Conservation (phyloP, 192 early-diverging fungal genomes). For the Coemansia asiatica region DNA sequence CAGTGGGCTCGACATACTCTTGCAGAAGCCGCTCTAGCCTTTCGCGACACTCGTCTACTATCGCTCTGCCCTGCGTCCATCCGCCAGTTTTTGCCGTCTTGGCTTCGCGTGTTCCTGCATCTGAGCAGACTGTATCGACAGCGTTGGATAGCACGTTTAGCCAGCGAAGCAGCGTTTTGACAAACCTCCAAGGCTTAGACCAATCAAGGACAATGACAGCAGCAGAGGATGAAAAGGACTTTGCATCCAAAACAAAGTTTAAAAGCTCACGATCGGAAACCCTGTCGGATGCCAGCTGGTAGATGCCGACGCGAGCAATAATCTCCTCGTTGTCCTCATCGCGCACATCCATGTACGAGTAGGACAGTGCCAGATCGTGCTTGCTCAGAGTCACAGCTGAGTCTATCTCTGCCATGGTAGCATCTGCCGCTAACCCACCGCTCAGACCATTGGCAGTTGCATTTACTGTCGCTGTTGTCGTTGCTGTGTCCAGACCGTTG, state of each 20-base stretch:
- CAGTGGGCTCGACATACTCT: conserved; percentile 63
- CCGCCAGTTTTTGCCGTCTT: conserved; percentile 45
- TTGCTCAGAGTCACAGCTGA: conserved; percentile 49
- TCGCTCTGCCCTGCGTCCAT: conserved; percentile 67
- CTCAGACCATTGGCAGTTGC: conserved; percentile 26
- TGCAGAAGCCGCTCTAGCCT: conserved; percentile 69
- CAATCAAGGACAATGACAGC: conserved; percentile 87
- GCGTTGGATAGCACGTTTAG: conserved; percentile 64
- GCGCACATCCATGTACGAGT: conserved; percentile 77
- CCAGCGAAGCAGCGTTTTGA: conserved; percentile 79
- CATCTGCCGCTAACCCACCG: conserved; percentile 36
- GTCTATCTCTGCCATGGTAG: conserved; percentile 28
- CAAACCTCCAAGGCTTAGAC: conserved; percentile 84
- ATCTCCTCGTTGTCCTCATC: conserved; percentile 83
- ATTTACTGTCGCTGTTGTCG: conserved; percentile 47
- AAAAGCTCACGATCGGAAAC: conserved; percentile 69
- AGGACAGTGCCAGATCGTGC: conserved; percentile 80
- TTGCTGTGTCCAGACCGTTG: conserved; percentile 46
- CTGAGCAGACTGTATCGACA: conserved; percentile 55
- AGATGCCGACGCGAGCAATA: conserved; percentile 72
- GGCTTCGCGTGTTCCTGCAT: conserved; percentile 39
- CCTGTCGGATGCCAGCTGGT: conserved; percentile 73
- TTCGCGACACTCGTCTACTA: conserved; percentile 71
- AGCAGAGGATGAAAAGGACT: conserved; percentile 62
- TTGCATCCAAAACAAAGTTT: conserved; percentile 67